These are phyloP conservation scores for Monosporascus sp. DNA, from an alignment of 2,329 filamentous ascomycete species.

Conservation along the genomic window DNA sequence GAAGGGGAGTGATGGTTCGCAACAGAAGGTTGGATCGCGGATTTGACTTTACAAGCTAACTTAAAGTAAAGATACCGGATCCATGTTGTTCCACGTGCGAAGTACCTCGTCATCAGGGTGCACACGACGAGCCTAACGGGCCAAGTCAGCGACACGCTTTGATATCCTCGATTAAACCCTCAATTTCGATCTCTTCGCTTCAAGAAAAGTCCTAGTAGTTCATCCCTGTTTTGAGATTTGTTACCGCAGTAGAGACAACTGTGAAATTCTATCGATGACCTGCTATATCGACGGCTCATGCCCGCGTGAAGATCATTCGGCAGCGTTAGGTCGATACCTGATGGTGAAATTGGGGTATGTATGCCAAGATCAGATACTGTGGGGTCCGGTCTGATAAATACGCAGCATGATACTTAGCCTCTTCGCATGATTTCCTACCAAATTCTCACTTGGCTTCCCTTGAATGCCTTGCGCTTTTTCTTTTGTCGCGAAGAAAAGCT, in stretches of 20 bases:
- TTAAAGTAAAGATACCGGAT: not conserved
- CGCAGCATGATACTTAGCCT: not conserved
- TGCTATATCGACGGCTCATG: not conserved
- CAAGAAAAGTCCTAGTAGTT: too few species aligned
- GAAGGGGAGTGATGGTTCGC: too few species aligned
- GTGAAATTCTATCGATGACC: too few species aligned
- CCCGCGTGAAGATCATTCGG: not conserved
- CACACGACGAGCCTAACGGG: not conserved
- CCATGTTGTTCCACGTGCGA: not conserved
- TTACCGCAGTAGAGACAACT: too few species aligned
- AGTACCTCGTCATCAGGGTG: not conserved
- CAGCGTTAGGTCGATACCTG: not conserved
- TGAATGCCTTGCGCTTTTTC: too few species aligned
- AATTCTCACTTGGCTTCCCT: not conserved
- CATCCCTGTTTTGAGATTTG: too few species aligned
- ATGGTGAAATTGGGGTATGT: not conserved
- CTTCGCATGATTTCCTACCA: not conserved
- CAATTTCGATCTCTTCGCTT: too few species aligned
- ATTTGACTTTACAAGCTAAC: not conserved
- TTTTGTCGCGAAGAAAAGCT: not conserved
- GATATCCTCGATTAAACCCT: not conserved
- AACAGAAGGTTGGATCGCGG: too few species aligned
- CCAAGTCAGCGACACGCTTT: not conserved
- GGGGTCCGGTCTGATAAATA: not conserved
- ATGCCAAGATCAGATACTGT: not conserved